Conservation (phyloP, 2,329 filamentous ascomycete species). For the Coniochaeta pulveracea region DNA sequence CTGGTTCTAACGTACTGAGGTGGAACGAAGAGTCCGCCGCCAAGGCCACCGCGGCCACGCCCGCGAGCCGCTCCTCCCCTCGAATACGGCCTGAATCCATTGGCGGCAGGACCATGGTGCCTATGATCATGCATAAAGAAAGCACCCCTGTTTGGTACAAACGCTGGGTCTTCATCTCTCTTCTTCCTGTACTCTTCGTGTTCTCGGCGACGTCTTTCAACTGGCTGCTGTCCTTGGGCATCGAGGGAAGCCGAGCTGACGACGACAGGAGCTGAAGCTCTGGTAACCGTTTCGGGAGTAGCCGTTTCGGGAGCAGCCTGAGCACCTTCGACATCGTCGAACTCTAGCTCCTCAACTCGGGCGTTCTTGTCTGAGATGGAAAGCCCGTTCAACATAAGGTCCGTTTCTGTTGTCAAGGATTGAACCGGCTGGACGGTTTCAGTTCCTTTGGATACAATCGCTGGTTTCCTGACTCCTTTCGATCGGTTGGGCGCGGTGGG, state of each 20-base stretch:
- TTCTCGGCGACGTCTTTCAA: constrained; percentile 67
- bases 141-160: constrained; percentile 85
- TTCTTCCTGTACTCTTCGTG: constrained; percentile 86
- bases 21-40: constrained; percentile 42
- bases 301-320: neutral
- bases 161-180: constrained; percentile 79
- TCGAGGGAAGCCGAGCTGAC: constrained; percentile 39
- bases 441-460: constrained; percentile 11
- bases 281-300: constrained; percentile 21
- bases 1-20: constrained; percentile 45
- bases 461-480: constrained; percentile 29
- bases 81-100: constrained; percentile 64
- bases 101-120: constrained; percentile 63
- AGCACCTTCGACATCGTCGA: constrained; percentile 26
- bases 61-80: constrained; percentile 55
- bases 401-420: constrained; percentile 37
- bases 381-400: constrained; percentile 46
- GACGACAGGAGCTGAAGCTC: constrained; percentile 36
- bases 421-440: constrained; percentile 21
- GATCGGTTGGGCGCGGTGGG: constrained; percentile 32
- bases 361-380: constrained; percentile 30
- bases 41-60: constrained; percentile 44
- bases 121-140: constrained; percentile 98
- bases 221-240: constrained; percentile 35
- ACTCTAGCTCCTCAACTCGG: constrained; percentile 31